A percentile compares a stretch with the other conserved stretches of the same genome.
Conservation (phyloP, 345 rosid genomes). For the Hibiscus trionum region DNA sequence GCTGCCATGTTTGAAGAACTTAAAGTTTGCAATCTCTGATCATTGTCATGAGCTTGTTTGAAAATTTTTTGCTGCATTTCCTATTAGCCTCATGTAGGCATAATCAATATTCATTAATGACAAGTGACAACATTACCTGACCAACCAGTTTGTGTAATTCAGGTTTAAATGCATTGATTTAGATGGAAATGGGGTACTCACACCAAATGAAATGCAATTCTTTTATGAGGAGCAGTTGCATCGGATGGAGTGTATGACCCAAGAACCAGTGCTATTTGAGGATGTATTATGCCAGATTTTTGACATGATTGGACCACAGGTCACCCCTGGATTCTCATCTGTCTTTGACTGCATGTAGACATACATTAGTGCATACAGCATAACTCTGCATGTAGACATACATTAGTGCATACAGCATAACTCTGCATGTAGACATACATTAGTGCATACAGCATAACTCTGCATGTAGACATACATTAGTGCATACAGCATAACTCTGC, state of each 20-base stretch:
- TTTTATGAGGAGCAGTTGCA: conserved; percentile 91
- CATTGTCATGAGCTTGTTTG: neutral
- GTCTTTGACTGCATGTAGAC: neutral
- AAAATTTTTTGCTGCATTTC: neutral
- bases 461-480: too few species aligned
- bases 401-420: too few species aligned
- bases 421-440: too few species aligned
- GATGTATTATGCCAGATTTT: conserved; percentile 81
- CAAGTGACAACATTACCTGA: neutral
- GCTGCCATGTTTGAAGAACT: neutral
- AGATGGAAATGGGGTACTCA: conserved; percentile 76
- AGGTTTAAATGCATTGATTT: conserved; percentile 96
- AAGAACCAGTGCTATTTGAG: conserved; percentile 76
- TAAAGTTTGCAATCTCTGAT: neutral
- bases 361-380: too few species aligned
- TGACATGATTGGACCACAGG: conserved; percentile 93
- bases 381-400: too few species aligned
- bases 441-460: too few species aligned
- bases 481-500: too few species aligned
- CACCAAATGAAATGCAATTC: conserved; percentile 76
- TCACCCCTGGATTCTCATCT: conserved; percentile 15
- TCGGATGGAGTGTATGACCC: conserved; percentile 86
- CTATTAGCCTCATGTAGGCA: neutral
- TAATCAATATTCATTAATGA: neutral
- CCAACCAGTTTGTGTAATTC: neutral